Percentiles rank a stretch among this genome's conserved stretches.
phyloP scores from a whole-genome alignment of 2,329 filamentous ascomycete species.

The Colletotrichum trifolii region DNA sequence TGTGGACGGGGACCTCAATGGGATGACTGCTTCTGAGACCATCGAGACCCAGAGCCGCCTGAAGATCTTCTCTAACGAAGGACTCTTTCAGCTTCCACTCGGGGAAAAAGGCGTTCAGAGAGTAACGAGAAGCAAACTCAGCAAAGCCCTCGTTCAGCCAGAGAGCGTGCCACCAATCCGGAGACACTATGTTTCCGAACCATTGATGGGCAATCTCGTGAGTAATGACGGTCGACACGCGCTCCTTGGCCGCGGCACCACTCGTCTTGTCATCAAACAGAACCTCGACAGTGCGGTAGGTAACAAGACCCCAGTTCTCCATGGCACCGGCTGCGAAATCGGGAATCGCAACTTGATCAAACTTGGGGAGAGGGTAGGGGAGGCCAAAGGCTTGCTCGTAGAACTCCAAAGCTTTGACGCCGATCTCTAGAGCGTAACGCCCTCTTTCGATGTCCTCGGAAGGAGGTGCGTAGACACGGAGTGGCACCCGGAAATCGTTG shows the following conservation, averaged over 20 bases:
- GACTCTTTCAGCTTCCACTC: constrained; percentile 99
- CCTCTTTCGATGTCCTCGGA: constrained; percentile 92
- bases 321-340: constrained; percentile 96
- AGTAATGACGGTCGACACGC: constrained; percentile 94
- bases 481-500: constrained; percentile 88
- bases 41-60: constrained; percentile 87
- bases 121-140: constrained; percentile 64
- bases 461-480: constrained; percentile 92
- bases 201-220: constrained; percentile 98
- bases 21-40: constrained; percentile 94
- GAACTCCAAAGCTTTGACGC: constrained; percentile 88
- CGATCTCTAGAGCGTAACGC: constrained; percentile 88
- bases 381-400: constrained; percentile 96
- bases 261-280: constrained; percentile 92
- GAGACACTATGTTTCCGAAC: constrained; percentile 97
- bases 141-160: constrained; percentile 97
- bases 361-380: constrained; percentile 88
- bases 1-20: constrained; percentile 95
- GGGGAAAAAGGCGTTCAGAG: constrained; percentile 93
- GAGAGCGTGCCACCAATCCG: constrained; percentile 98
- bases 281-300: constrained; percentile 91
- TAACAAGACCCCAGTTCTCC: constrained; percentile 93
- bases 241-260: constrained; percentile 88
- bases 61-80: constrained; percentile 92
- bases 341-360: constrained; percentile 96